Conservation (phyloP, 805 yeast species). For the Starmerella tilneyi region DNA sequence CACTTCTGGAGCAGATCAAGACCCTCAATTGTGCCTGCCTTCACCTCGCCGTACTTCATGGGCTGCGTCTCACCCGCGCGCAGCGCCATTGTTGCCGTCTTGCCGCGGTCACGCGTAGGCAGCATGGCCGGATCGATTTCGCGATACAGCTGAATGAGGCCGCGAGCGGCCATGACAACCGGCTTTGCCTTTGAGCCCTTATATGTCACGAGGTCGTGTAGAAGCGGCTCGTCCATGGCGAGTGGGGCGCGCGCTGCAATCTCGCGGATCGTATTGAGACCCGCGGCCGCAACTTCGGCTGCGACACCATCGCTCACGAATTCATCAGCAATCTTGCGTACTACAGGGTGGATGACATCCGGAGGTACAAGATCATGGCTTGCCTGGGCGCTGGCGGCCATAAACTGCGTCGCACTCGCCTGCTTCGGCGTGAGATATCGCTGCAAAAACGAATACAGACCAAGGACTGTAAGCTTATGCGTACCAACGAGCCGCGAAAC, state of each 20-base stretch:
- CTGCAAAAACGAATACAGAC: conserved; percentile 77
- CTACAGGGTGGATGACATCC: conserved; percentile 66
- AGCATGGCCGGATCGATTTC: conserved; percentile 97
- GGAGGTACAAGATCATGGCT: conserved; percentile 97
- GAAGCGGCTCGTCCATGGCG: conserved; percentile 76
- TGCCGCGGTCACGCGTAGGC: conserved; percentile 82
- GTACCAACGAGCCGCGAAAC: conserved; percentile 86
- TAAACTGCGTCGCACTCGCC: conserved; percentile 81
- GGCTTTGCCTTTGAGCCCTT: conserved; percentile 89
- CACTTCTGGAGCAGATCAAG: conserved; percentile 81
- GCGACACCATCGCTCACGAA: conserved; percentile 98
- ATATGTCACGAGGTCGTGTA: conserved; percentile 84
- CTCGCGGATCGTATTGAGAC: conserved; percentile 89
- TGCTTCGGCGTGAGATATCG: conserved; percentile 92
- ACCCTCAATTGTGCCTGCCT: conserved; percentile 74
- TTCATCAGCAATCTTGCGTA: conserved; percentile 91
- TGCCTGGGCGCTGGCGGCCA: conserved; percentile 97
- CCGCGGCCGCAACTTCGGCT: conserved; percentile 96
- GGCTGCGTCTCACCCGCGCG: conserved; percentile 46
- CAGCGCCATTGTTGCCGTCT: conserved; percentile 73
- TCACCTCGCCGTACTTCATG: conserved; percentile 39
- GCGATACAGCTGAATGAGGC: conserved; percentile 74
- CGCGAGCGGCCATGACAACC: conserved; percentile 88
- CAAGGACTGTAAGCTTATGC: conserved; percentile 82
- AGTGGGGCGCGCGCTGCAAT: conserved; percentile 87